These are phyloP conservation scores for Sporothrix globosa DNA, from an alignment of 2,329 filamentous ascomycete genomes.

Conservation along the genomic window DNA sequence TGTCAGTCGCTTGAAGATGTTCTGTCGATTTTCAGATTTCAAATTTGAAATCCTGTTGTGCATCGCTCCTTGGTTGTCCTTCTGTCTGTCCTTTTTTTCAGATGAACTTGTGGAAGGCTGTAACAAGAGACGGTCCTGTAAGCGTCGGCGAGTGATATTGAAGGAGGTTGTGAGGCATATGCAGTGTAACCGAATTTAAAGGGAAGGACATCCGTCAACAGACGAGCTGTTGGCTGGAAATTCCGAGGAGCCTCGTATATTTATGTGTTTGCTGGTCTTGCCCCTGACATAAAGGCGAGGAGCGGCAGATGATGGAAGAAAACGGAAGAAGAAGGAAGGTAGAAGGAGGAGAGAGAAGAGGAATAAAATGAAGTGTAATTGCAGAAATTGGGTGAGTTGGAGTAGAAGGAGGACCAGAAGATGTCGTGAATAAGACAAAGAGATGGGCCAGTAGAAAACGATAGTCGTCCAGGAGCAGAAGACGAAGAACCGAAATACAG, in stretches of 20 bases:
- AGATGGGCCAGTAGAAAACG: background rate
- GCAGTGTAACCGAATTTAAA: conserved; percentile 29
- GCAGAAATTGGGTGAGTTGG: background rate
- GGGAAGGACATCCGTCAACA: conserved; percentile 27
- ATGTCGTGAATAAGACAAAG: background rate
- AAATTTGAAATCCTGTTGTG: background rate
- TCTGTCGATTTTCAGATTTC: background rate
- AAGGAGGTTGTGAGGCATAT: conserved; percentile 20
- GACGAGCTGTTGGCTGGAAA: conserved; percentile 31
- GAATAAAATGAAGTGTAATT: background rate
- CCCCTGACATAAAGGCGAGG: background rate
- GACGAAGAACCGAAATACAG: background rate
- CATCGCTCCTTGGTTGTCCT: background rate
- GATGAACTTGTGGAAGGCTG: conserved; percentile 14
- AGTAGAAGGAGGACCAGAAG: background rate
- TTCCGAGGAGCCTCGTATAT: conserved; percentile 30
- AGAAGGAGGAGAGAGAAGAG: background rate
- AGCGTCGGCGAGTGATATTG: background rate
- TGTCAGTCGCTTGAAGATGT: background rate
- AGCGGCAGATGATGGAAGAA: conserved; percentile 1
- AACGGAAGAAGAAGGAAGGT: background rate
- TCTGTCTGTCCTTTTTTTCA: conserved; percentile 12
- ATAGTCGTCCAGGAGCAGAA: background rate
- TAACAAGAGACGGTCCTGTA: conserved; percentile 17
- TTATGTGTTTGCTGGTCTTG: conserved; percentile 25